Evolutionary conservation across 257 asterid genomes (phyloP).

Genomic region (Agastache rugosa): DNA sequence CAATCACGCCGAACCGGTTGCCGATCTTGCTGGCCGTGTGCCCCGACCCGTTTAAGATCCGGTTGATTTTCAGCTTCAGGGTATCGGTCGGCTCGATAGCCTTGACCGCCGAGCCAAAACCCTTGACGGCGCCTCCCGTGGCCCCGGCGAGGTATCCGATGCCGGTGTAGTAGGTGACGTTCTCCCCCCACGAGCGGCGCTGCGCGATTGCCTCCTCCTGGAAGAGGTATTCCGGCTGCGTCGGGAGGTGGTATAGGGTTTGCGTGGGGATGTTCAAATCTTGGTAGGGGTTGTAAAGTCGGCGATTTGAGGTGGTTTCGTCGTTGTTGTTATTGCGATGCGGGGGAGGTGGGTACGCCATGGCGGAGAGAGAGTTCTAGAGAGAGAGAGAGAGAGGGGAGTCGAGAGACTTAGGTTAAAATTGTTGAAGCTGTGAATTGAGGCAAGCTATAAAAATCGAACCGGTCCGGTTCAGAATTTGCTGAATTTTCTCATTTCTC

Average conservation of each 20-base stretch:
- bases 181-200: slow-evolving; percentile 98
- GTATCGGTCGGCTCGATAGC: slow-evolving; percentile 80
- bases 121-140: slow-evolving; percentile 69
- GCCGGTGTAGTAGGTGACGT: slow-evolving; percentile 86
- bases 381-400: slow-evolving; percentile 1
- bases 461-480: slow-evolving; percentile 21
- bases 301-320: slow-evolving; percentile 53
- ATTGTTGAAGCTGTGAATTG: not conserved
- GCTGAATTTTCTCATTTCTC: slow-evolving; percentile 27
- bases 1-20: slow-evolving; percentile 80
- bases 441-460: slow-evolving; percentile 22
- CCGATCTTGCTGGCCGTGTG: slow-evolving; percentile 76
- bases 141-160: slow-evolving; percentile 82
- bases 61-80: slow-evolving; percentile 69
- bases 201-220: slow-evolving; percentile 73
- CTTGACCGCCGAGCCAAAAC: slow-evolving; percentile 66
- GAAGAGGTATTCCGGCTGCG: slow-evolving; percentile 87
- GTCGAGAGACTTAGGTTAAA: slow-evolving; percentile 30
- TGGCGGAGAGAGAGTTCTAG: slow-evolving; percentile 34
- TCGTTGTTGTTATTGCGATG: slow-evolving; percentile 45
- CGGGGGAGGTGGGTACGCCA: slow-evolving; percentile 78
- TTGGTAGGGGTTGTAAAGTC: slow-evolving; percentile 91
- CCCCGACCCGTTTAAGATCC: slow-evolving; percentile 88
- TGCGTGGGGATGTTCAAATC: slow-evolving; percentile 66
- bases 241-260: slow-evolving; percentile 73